These are phyloP conservation scores for Lentinula boryana DNA, from an alignment of 768 basidiomycete genomes.

Conservation along the genomic window DNA sequence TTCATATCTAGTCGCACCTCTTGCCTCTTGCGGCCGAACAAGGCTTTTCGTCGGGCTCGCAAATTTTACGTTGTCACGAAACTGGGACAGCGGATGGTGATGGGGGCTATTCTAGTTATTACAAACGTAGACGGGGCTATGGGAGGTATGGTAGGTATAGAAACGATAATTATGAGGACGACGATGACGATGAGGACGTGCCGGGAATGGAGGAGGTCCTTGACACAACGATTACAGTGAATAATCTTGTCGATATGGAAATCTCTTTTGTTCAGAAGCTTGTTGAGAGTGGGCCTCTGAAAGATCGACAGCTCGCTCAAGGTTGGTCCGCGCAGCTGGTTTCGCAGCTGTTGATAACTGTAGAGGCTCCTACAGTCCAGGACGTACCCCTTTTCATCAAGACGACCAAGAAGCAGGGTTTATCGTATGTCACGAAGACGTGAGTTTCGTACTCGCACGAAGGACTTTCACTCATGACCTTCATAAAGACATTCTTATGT, in stretches of 20 bases:
- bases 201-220: constrained; percentile 14
- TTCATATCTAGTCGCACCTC: constrained; percentile 25
- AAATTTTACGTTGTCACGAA: constrained; percentile 22
- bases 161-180: constrained; percentile 10
- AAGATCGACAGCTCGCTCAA: too few species aligned
- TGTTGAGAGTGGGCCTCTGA: too few species aligned
- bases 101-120: constrained; percentile 10
- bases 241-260: constrained; percentile 25
- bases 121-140: constrained; percentile 11
- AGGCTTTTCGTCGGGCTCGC: constrained; percentile 31
- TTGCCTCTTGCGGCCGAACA: constrained; percentile 24
- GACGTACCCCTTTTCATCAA: too few species aligned
- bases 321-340: too few species aligned
- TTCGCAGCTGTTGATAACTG: too few species aligned
- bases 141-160: constrained; percentile 8
- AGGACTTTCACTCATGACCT: too few species aligned
- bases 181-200: constrained; percentile 13
- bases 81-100: constrained; percentile 16
- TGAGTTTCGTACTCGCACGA: too few species aligned
- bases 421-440: too few species aligned
- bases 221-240: constrained; percentile 19
- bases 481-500: constrained; percentile 15
- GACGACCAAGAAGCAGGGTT: too few species aligned
- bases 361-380: too few species aligned
- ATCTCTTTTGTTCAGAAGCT: too few species aligned